Base-by-base conservation (phyloP, 805 yeast genomes). In the Ogataea corticis region DNA sequence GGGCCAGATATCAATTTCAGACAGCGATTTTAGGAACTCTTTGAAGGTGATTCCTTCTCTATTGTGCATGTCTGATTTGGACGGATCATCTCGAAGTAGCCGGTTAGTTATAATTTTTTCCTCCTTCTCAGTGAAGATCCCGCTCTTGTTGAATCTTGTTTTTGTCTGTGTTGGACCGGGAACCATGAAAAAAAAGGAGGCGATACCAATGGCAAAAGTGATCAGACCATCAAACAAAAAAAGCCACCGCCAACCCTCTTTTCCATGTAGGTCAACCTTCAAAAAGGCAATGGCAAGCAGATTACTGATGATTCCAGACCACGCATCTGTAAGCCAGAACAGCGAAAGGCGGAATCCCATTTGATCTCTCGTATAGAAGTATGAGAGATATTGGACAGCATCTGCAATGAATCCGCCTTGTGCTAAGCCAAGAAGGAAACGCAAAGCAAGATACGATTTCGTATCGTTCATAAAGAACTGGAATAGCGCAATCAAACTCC, bases 31-130 rank as follows among this genome's bases (percentile, higher is more conserved):
- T 57, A 68, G 55, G 15, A 80, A 55, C 47, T 62, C 67, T 27
- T 55, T 63, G 19, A 65, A 51, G 2, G 69, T 56, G 19, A 80
- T 65, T 1, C 77, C 77, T 48, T 75, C 75, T 52, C 81, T 66
- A 53, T 79, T 78, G 56, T 78, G 70, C 83, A 78, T 77, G 47
- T 76, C 82, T 11, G 83, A 81, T 50, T 71, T 71, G 4, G 69
- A 56, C 7, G 75, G 76, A 48, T 71, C 76, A 46, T 71, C 74
- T 47, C 75, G 51, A 38, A 71, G 58, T 3, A 71, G 60, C 42
- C 70, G 55, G 48, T 71, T 71, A 31, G 70, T 72, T 5, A 69
- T 61, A 30, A 71, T 69, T 43, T 67, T 67, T 48, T 63, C 71
- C 36, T 71, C 74, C 33, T 66, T 46, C 2, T 63, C 69, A 16